Percentiles rank a stretch among this genome's conserved stretches.
phyloP scores from a whole-genome alignment of 495 filamentous ascomycete genomes.

The Tuber brumale region DNA sequence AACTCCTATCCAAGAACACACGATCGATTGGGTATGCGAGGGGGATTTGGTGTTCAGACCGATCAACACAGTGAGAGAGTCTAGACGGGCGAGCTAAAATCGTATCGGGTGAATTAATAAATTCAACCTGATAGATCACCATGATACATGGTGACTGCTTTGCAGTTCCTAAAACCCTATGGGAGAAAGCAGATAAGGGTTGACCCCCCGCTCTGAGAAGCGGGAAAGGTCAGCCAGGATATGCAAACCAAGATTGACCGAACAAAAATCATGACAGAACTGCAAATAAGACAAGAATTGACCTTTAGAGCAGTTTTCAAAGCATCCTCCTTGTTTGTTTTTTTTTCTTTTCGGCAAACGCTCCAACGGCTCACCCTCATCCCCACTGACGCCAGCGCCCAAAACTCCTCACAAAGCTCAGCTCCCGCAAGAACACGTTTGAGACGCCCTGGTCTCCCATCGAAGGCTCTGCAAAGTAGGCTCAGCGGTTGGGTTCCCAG shows the following conservation, averaged over 20 bases:
- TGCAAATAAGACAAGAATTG: slow-evolving; percentile 10
- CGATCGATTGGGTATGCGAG: neutral
- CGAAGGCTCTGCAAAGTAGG: slow-evolving; percentile 32
- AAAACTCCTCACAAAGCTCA: slow-evolving; percentile 35
- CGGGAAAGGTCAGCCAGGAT: slow-evolving; percentile 4
- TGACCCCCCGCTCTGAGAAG: neutral
- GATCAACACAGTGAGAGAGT: neutral
- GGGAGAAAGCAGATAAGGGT: neutral
- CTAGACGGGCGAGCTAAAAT: neutral
- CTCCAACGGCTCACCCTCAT: slow-evolving; percentile 31
- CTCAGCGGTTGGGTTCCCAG: slow-evolving; percentile 22
- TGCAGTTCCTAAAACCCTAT: neutral
- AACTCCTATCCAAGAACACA: neutral
- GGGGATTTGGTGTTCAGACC: neutral
- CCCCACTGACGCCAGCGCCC: slow-evolving; percentile 10
- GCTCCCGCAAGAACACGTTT: slow-evolving; percentile 29
- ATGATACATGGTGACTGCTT: neutral
- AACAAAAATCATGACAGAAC: neutral
- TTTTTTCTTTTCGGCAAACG: slow-evolving; percentile 28
- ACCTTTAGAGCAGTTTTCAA: slow-evolving; percentile 41
- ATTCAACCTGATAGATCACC: slow-evolving; percentile 2
- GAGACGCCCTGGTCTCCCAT: slow-evolving; percentile 28
- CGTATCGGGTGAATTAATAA: slow-evolving; percentile 2
- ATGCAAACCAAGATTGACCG: slow-evolving; percentile 5
- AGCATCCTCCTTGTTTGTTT: slow-evolving; percentile 33